These are phyloP conservation scores for Colletotrichum paranaense DNA, from an alignment of 2,329 filamentous ascomycete species.

Conservation along the genomic window DNA sequence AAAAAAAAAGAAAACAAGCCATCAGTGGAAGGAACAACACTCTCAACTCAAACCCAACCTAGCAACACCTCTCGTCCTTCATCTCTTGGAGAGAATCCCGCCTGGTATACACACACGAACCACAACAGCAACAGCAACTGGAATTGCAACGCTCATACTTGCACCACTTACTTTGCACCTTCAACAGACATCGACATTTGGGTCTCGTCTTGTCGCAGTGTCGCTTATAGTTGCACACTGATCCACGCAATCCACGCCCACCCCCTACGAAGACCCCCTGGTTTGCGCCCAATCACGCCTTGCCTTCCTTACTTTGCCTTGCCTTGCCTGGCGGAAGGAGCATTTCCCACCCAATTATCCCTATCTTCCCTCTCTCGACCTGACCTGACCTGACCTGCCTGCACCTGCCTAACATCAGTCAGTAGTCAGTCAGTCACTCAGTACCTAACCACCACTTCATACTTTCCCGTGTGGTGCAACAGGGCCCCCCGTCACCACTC, in stretches of 20 bases:
- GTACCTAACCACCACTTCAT: background rate
- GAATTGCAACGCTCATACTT: background rate
- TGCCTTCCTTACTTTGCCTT: background rate
- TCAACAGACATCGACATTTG: background rate
- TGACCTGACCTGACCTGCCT: no score
- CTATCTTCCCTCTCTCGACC: constrained; percentile 11
- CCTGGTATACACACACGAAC: background rate
- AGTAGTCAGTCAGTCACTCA: background rate
- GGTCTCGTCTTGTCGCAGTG: no score
- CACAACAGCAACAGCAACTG: no score
- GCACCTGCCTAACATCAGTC: no score
- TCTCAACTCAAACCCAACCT: constrained; percentile 2
- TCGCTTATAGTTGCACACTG: constrained; percentile 1
- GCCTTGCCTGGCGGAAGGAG: background rate
- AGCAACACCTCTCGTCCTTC: constrained; percentile 20
- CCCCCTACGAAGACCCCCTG: background rate
- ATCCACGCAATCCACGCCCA: constrained; percentile 8
- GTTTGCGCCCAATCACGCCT: constrained; percentile 21
- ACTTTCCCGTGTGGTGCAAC: constrained; percentile 20
- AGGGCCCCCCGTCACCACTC: constrained; percentile 23
- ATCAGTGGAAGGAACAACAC: background rate
- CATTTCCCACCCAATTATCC: constrained; percentile 8
- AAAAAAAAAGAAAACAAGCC: constrained; percentile 4
- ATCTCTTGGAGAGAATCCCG: constrained; percentile 19
- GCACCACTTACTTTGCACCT: background rate